phyloP scores from a whole-genome alignment of 768 basidiomycete species.

The Boletus barrowsii region DNA sequence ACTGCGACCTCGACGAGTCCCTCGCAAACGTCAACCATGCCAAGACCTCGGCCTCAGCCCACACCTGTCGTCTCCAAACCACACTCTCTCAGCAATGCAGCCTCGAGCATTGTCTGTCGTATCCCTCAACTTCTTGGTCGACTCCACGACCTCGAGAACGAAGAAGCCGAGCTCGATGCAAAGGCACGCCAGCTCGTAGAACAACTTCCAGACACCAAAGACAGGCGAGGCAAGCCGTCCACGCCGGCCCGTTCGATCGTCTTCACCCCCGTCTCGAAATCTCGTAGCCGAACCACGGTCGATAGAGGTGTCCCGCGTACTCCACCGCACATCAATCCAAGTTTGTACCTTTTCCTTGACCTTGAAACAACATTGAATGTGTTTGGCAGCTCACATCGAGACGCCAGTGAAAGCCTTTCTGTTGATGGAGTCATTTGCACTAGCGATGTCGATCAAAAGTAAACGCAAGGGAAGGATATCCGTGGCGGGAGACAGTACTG shows the following conservation, averaged over 20 bases:
- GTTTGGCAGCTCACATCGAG: constrained; percentile 12
- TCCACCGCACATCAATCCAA: constrained; percentile 3
- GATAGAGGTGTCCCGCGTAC: background rate
- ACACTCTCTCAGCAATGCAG: constrained; percentile 8
- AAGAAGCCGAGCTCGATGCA: constrained; percentile 19
- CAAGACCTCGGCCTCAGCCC: background rate
- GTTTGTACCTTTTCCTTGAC: constrained; percentile 5
- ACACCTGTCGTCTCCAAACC: background rate
- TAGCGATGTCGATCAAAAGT: constrained; percentile 18
- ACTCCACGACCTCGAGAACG: constrained; percentile 20
- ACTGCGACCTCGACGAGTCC: too few species aligned
- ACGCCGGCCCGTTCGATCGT: background rate
- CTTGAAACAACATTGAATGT: background rate
- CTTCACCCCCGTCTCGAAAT: constrained; percentile 2
- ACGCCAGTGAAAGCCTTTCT: constrained; percentile 20
- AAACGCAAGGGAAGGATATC: constrained; percentile 26
- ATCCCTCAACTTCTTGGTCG: constrained; percentile 19
- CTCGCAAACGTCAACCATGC: constrained; percentile 2
- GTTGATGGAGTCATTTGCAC: constrained; percentile 17
- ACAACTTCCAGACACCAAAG: background rate
- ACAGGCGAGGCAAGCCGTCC: background rate
- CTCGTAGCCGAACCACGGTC: background rate
- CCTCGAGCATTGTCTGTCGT: constrained; percentile 10
- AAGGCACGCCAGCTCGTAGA: constrained; percentile 13
- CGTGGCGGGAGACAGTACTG: constrained; percentile 10